Evolutionary conservation across 2,329 filamentous ascomycete species (phyloP).

Genomic region (Emericellopsis atlantica): DNA sequence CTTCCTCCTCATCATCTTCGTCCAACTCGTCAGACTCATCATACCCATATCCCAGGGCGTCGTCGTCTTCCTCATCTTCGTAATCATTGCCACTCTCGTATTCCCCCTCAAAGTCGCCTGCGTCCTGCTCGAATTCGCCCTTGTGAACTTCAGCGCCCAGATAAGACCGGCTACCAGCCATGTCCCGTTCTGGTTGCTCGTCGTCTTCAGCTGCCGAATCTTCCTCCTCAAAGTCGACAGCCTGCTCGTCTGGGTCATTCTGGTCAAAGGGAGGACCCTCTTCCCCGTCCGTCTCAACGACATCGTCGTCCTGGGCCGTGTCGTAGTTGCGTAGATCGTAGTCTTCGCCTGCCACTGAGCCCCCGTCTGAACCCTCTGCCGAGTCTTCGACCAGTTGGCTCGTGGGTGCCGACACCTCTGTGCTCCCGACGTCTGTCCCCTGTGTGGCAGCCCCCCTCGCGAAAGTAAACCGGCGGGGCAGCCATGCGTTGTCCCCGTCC

Average conservation of each 20-base stretch:
- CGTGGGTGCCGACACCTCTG: background rate
- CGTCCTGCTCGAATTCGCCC: background rate
- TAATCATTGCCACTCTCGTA: conserved; percentile 10
- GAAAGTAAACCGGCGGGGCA: too few relatives aligned
- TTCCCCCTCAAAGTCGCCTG: background rate
- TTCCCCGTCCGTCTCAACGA: conserved; percentile 4
- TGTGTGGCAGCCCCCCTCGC: too few relatives aligned
- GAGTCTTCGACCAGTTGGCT: background rate
- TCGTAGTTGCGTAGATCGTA: conserved; percentile 20
- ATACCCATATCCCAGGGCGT: background rate
- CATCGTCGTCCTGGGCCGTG: conserved; percentile 17
- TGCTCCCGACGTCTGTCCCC: background rate
- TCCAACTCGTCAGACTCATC: conserved; percentile 12
- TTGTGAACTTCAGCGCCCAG: background rate
- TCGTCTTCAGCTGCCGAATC: background rate
- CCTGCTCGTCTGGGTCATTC: conserved; percentile 1
- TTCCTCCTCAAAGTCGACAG: conserved; percentile 4
- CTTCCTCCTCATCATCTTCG: conserved; percentile 6
- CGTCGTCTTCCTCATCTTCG: conserved; percentile 12
- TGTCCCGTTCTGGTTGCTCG: background rate
- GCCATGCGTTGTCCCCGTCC: background rate
- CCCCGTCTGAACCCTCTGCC: conserved; percentile 6
- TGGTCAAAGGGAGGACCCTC: background rate
- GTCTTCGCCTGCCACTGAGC: conserved; percentile 17
- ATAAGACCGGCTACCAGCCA: background rate